Conservation (phyloP, 305 asterid species). For the Solanum hybrid region DNA sequence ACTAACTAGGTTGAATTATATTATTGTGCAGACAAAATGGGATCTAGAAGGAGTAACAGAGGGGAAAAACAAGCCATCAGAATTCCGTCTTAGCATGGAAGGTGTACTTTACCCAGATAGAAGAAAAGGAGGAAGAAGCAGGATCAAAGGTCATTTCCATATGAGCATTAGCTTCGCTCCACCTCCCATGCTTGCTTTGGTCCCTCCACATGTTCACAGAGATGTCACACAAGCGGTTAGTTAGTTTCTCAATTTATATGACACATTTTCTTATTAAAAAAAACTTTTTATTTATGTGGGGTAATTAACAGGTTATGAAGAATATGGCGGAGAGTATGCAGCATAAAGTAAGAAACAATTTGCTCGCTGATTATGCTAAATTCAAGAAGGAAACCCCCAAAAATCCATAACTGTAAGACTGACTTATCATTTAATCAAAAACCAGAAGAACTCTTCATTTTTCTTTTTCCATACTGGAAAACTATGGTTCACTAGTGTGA, state of each 20-base stretch:
- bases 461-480: too few species aligned
- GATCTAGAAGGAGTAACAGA: constrained; percentile 5
- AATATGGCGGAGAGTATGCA: background rate
- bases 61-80: background rate
- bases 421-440: background rate
- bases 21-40: background rate
- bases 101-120: constrained; percentile 8
- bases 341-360: background rate
- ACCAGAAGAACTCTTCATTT: too few species aligned
- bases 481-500: background rate
- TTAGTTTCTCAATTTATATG: background rate
- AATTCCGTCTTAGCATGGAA: background rate
- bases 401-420: background rate
- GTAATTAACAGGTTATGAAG: background rate
- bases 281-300: background rate
- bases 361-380: background rate
- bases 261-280: too few species aligned
- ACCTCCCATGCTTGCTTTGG: background rate
- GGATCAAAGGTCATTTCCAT: background rate
- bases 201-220: constrained; percentile 3
- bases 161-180: background rate
- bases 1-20: too few species aligned
- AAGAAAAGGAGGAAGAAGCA: background rate
- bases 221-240: background rate
- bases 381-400: background rate